A percentile compares a stretch with the other conserved stretches of the same genome.
Conservation (phyloP, 2,329 filamentous ascomycete genomes). For the Talaromyces sp. region DNA sequence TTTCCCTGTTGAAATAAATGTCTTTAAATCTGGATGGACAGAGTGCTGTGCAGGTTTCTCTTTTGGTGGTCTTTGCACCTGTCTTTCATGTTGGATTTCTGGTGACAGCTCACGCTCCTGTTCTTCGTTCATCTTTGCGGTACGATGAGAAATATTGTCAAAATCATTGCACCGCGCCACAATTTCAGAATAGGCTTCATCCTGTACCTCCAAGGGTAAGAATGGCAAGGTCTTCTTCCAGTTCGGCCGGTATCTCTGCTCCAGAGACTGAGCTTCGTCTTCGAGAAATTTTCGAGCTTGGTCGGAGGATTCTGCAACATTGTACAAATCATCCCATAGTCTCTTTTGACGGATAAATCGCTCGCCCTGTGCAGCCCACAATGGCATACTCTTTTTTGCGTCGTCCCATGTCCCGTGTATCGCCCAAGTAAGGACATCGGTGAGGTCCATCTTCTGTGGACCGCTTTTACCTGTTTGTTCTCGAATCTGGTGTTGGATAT, state of each 20-base stretch:
- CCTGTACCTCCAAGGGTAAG: constrained; percentile 1
- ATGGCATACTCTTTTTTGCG: constrained; percentile 44
- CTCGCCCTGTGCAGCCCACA: constrained; percentile 58
- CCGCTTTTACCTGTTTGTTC: constrained; percentile 10
- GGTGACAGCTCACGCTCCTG: constrained; percentile 58
- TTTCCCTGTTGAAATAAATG: not conserved
- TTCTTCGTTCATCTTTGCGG: constrained; percentile 52
- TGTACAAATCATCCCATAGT: not conserved
- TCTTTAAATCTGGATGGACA: not conserved
- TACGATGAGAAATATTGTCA: constrained; percentile 21
- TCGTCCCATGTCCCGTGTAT: constrained; percentile 54
- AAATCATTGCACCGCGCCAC: constrained; percentile 32
- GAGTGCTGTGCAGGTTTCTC: constrained; percentile 35
- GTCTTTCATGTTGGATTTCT: constrained; percentile 55
- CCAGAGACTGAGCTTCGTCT: not conserved
- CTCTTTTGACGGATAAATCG: constrained; percentile 40
- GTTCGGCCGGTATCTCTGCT: not conserved
- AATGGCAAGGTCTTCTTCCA: constrained; percentile 4
- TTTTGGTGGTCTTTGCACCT: constrained; percentile 45
- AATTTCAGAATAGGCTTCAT: constrained; percentile 20
- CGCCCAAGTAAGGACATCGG: constrained; percentile 56
- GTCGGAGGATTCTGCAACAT: not conserved
- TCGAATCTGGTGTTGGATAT: constrained; percentile 53
- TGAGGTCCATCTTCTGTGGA: constrained; percentile 37
- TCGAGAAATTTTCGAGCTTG: constrained; percentile 10